A percentile compares a stretch with the other conserved stretches of the same genome.
Evolutionary conservation across 2,329 filamentous ascomycete species (phyloP).

Genomic region (Ophiostoma ips): DNA sequence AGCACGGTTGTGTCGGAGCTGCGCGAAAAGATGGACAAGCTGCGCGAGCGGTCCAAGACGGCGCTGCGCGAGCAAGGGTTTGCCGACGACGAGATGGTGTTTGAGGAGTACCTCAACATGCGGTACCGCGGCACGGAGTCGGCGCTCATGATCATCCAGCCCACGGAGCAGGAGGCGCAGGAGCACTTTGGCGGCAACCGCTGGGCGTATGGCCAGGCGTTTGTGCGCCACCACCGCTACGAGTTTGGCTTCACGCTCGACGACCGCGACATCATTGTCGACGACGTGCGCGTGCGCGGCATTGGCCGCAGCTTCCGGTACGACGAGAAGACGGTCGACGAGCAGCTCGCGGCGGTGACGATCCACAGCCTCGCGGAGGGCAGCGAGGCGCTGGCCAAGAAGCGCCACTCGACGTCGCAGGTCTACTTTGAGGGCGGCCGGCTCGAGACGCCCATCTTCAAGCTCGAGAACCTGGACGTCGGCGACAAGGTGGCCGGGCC

Average conservation of each 20-base stretch:
- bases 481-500: constrained; percentile 66
- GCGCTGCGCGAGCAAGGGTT: constrained; percentile 70
- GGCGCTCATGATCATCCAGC: constrained; percentile 76
- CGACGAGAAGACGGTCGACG: constrained; percentile 67
- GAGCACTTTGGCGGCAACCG: constrained; percentile 48
- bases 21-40: constrained; percentile 58
- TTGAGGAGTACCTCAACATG: constrained; percentile 92
- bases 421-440: constrained; percentile 81
- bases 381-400: constrained; percentile 19
- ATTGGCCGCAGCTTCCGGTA: constrained; percentile 81
- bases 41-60: constrained; percentile 60
- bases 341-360: constrained; percentile 61
- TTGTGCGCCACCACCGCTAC: constrained; percentile 75
- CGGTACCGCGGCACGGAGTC: constrained; percentile 83
- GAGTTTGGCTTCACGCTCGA: constrained; percentile 84
- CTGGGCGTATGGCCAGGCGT: constrained; percentile 75
- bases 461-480: constrained; percentile 57
- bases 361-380: constrained; percentile 39
- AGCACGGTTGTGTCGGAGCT: constrained; percentile 44
- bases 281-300: constrained; percentile 60
- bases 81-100: constrained; percentile 55
- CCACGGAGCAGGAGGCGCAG: constrained; percentile 45
- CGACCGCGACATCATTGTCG: constrained; percentile 66
- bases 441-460: constrained; percentile 66
- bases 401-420: constrained; percentile 49